These are phyloP conservation scores for Nicotiana sylvestris DNA, from an alignment of 257 asterid species.

Conservation along the genomic window DNA sequence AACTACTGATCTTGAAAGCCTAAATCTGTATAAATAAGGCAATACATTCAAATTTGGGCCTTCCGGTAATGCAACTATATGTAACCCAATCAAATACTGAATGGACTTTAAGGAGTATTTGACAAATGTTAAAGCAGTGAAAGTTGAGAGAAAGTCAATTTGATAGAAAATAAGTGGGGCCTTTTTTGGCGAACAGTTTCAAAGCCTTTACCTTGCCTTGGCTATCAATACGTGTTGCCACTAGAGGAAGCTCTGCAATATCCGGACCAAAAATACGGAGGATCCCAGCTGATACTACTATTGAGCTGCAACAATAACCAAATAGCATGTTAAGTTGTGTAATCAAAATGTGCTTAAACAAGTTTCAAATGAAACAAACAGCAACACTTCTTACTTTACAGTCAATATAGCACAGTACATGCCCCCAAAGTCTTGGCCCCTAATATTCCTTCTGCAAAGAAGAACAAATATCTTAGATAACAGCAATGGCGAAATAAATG, in stretches of 20 bases:
- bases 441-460: conserved; percentile 73
- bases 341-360: background rate
- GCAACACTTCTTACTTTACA: conserved; percentile 47
- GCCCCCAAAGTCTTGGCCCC: conserved; percentile 96
- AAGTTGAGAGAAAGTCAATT: background rate
- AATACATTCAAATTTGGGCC: background rate
- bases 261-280: conserved; percentile 88
- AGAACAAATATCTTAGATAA: background rate
- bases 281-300: conserved; percentile 89
- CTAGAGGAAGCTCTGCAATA: conserved; percentile 90
- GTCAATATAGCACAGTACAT: conserved; percentile 91
- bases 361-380: background rate
- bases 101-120: background rate
- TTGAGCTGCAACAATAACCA: conserved; percentile 56
- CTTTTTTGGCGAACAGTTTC: background rate
- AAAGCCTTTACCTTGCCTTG: conserved; percentile 71
- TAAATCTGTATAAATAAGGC: background rate
- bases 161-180: background rate
- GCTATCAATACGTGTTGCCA: conserved; percentile 67
- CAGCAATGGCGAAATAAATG: background rate
- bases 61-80: background rate
- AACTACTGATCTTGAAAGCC: background rate
- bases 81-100: background rate
- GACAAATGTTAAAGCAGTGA: background rate
- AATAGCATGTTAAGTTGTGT: conserved; percentile 9